These are phyloP conservation scores for Russula olivacea DNA, from an alignment of 768 basidiomycete genomes.

Conservation along the genomic window DNA sequence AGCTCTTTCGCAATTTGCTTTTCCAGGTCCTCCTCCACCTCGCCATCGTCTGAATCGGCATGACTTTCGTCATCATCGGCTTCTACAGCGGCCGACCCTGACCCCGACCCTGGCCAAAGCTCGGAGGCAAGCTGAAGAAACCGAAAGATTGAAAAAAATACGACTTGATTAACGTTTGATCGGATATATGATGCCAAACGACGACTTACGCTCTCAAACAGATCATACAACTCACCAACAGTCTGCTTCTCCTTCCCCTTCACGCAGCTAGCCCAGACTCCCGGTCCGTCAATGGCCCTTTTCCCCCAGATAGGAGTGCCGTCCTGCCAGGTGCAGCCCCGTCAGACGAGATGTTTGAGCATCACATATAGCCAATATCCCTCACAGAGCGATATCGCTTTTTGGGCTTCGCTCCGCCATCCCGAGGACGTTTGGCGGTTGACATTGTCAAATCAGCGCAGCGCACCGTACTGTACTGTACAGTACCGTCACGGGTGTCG, in stretches of 20 bases:
- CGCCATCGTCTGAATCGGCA: constrained; percentile 27
- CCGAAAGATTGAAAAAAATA: background rate
- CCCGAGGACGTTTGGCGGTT: constrained; percentile 5
- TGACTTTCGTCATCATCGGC: constrained; percentile 12
- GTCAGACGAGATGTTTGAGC: background rate
- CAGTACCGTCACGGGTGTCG: too few species aligned
- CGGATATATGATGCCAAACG: background rate
- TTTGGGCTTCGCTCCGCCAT: constrained; percentile 8
- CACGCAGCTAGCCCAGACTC: constrained; percentile 80
- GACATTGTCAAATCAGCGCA: background rate
- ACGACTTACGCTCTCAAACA: constrained; percentile 65
- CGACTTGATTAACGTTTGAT: background rate
- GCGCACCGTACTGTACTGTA: too few species aligned
- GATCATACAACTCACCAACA: constrained; percentile 67
- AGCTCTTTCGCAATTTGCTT: constrained; percentile 68
- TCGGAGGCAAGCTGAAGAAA: constrained; percentile 54
- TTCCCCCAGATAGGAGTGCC: constrained; percentile 64
- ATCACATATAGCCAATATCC: background rate
- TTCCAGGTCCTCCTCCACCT: constrained; percentile 50
- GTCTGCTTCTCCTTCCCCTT: constrained; percentile 80
- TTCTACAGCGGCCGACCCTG: constrained; percentile 14
- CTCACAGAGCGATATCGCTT: constrained; percentile 15
- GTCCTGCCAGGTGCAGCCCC: constrained; percentile 41
- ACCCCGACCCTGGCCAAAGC: constrained; percentile 56
- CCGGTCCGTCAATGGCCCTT: constrained; percentile 67